These are phyloP conservation scores for Zasmidium angulare DNA, from an alignment of 2,329 filamentous ascomycete species.

Conservation along the genomic window DNA sequence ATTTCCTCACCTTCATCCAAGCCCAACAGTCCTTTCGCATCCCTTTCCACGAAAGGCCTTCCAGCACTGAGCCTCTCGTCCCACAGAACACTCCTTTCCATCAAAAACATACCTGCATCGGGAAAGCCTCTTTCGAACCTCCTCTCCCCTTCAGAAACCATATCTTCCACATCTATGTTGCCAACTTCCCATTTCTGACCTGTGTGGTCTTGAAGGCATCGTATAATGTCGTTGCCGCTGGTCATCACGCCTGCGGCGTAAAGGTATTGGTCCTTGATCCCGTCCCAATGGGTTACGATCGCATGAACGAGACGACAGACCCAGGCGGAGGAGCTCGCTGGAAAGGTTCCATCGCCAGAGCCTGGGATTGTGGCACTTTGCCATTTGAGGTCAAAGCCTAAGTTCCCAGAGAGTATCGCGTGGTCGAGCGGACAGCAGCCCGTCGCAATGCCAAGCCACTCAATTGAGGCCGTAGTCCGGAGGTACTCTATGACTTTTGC, in stretches of 20 bases:
- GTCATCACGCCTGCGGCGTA: slow-evolving; percentile 37
- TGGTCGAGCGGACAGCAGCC: slow-evolving; percentile 35
- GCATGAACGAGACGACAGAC: slow-evolving; percentile 32
- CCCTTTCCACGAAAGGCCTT: slow-evolving; percentile 28
- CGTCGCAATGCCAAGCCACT: slow-evolving; percentile 38
- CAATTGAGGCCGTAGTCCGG: slow-evolving; percentile 21
- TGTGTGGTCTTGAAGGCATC: slow-evolving; percentile 30
- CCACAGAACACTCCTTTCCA: slow-evolving; percentile 40
- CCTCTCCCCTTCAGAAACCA: slow-evolving; percentile 35
- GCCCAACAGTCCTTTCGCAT: slow-evolving; percentile 21
- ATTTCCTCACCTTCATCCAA: slow-evolving; percentile 20
- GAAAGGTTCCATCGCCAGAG: slow-evolving; percentile 36
- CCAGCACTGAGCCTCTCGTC: slow-evolving; percentile 31
- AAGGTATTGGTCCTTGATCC: slow-evolving; percentile 38
- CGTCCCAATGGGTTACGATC: slow-evolving; percentile 34
- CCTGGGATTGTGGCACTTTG: slow-evolving; percentile 41
- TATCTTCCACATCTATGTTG: slow-evolving; percentile 37
- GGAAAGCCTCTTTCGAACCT: slow-evolving; percentile 39
- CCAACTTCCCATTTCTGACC: slow-evolving; percentile 30
- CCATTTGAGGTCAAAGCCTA: slow-evolving; percentile 42
- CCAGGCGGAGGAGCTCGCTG: slow-evolving; percentile 36
- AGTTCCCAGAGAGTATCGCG: slow-evolving; percentile 33
- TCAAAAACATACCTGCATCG: slow-evolving; percentile 40
- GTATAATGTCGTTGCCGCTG: slow-evolving; percentile 35
- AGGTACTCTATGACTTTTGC: slow-evolving; percentile 36